phyloP scores from a whole-genome alignment of 1,284 basidiomycete species.

The Xerocomus minutiporus region DNA sequence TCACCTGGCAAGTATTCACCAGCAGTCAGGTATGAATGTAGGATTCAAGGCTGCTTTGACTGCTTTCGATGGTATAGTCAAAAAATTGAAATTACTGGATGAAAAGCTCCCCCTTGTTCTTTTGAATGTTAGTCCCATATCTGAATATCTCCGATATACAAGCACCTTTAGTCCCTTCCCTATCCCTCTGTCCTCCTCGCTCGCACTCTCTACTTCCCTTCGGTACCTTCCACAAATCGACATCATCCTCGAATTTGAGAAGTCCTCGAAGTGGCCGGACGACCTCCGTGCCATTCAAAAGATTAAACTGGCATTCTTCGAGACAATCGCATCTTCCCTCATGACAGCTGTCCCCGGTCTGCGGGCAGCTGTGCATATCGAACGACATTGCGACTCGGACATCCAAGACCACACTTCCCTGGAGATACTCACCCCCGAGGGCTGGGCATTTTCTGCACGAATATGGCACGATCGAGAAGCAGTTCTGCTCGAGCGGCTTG shows the following conservation, averaged over 20 bases:
- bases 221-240: slow-evolving; percentile 69
- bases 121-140: slow-evolving; percentile 70
- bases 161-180: slow-evolving; percentile 68
- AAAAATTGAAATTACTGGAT: slow-evolving; percentile 73
- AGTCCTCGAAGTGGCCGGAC: slow-evolving; percentile 92
- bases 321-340: slow-evolving; percentile 65
- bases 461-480: slow-evolving; percentile 90
- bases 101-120: slow-evolving; percentile 80
- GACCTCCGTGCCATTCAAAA: slow-evolving; percentile 91
- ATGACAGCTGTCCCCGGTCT: slow-evolving; percentile 50
- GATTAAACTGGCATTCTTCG: slow-evolving; percentile 92
- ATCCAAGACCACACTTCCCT: slow-evolving; percentile 71
- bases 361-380: slow-evolving; percentile 55
- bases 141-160: slow-evolving; percentile 79
- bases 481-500: slow-evolving; percentile 71
- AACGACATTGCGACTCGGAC: slow-evolving; percentile 44
- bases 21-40: slow-evolving; percentile 42
- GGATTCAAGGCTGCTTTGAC: slow-evolving; percentile 77
- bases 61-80: slow-evolving; percentile 81
- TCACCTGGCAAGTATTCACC: slow-evolving; percentile 47
- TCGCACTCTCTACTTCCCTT: slow-evolving; percentile 53
- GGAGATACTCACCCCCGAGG: slow-evolving; percentile 76
- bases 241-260: slow-evolving; percentile 83
- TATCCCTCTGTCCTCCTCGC: slow-evolving; percentile 45
- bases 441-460: slow-evolving; percentile 82